Conservation (phyloP, 371 early-diverging fungal genomes). For the Rhizopus arrhizus region DNA sequence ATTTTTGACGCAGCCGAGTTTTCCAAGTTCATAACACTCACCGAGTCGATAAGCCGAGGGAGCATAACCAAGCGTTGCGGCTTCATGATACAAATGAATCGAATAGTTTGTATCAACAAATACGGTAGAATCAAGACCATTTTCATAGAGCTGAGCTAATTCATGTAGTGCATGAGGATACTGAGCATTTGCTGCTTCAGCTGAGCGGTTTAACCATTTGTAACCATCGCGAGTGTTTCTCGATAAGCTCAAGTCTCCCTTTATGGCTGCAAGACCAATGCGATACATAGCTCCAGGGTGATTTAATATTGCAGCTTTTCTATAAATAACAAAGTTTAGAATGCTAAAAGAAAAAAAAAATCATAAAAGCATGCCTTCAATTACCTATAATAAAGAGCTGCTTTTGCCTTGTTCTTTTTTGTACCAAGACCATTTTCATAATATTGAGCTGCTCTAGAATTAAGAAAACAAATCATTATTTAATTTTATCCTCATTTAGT, state of each 20-base stretch:
- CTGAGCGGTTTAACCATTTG: constrained; percentile 79
- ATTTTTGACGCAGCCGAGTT: constrained; percentile 63
- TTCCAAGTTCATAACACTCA: constrained; percentile 76
- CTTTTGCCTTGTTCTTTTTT: constrained; percentile 53
- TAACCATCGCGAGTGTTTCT: constrained; percentile 71
- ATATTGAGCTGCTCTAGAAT: constrained; percentile 58
- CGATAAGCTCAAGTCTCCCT: constrained; percentile 66
- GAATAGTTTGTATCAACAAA: constrained; percentile 73
- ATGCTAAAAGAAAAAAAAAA: constrained; percentile 1
- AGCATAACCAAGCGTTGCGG: constrained; percentile 76
- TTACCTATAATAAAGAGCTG: constrained; percentile 67
- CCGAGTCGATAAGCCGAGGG: constrained; percentile 77
- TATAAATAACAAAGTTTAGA: constrained; percentile 10
- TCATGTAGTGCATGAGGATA: constrained; percentile 83
- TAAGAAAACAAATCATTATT: constrained; percentile 9
- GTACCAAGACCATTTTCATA: constrained; percentile 71
- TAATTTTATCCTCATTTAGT: constrained; percentile 1
- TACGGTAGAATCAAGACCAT: constrained; percentile 67
- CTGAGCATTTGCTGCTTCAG: constrained; percentile 69
- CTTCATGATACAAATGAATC: constrained; percentile 66
- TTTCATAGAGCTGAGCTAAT: constrained; percentile 70
- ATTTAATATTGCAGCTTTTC: constrained; percentile 68
- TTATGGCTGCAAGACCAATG: constrained; percentile 67
- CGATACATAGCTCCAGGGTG: constrained; percentile 78
- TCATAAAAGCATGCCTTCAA: background rate